Evolutionary conservation across 257 asterid species (phyloP), one percentile per base, ranked within the genome.

Genomic region (Mitragyna speciosa): DNA sequence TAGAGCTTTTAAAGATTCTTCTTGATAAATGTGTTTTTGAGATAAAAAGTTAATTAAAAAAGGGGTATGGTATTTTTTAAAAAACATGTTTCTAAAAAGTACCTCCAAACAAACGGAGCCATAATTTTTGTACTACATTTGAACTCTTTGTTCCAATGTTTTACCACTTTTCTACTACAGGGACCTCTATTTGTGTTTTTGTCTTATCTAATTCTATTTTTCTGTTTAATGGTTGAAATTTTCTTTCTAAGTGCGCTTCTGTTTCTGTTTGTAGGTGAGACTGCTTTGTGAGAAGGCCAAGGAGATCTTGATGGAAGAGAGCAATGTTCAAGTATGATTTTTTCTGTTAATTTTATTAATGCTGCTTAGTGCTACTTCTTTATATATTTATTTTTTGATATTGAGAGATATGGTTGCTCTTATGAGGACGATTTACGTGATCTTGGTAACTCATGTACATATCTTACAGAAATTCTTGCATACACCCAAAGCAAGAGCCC

Each of bases 281-380:
- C 88, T 81, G 85, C 80, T 92, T 73, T 92, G 95, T 36, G 91
- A 89, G 81, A 90, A 92, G 87, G 97, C 95, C 73, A 92, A 90
- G 86, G 97, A 92, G 84, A 88, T 92, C 73, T 81, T 92, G 78
- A 90, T 89, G 97, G 87, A 82, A 31, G 95, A 92, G 87, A 92
- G 95, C 88, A 92, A 89, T 43, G 97, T 92, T 83, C 93, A 92
- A 91, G 97, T 92, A 81, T 79, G 83, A 51, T 17, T 16, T 64
- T 45, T 71, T 33, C 51, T 64, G 70, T n/a, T 56, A 56, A 10
- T 48, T 75, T 65, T 71, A 33, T 30, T 70, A 48, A 6, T 31
- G 12, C 41, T 26, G 19, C 54, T 71, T 20, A 16, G 12, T 22
- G 65, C 30, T 22, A 56, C 9, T 22, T 58, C 22, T 58, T 58